Conservation (phyloP, 306 rosid genomes). For the cucumber (Cucumis sativus) region DNA sequence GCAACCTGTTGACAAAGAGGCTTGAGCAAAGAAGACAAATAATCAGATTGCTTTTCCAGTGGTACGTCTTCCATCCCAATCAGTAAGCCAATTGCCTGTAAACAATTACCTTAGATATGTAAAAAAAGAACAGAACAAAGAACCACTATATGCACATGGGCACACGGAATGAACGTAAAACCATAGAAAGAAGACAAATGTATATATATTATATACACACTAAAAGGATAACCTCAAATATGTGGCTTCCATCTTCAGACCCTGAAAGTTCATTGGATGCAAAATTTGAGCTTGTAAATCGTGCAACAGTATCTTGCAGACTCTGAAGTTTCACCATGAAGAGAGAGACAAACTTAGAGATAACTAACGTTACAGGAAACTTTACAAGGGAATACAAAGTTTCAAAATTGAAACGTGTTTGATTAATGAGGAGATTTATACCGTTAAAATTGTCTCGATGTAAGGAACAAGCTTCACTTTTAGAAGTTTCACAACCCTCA, state of each 20-base stretch:
- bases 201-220: background rate
- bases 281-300: conserved; percentile 50
- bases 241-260: conserved; percentile 94
- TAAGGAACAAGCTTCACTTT: conserved; percentile 81
- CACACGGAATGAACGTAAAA: background rate
- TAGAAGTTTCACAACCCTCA: conserved; percentile 87
- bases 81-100: conserved; percentile 88
- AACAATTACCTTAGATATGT: conserved; percentile 15
- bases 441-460: conserved; percentile 88
- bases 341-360: conserved; percentile 14
- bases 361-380: background rate
- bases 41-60: conserved; percentile 69
- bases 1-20: conserved; percentile 88
- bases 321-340: conserved; percentile 35
- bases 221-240: conserved; percentile 63
- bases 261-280: conserved; percentile 44
- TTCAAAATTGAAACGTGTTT: background rate
- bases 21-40: conserved; percentile 80
- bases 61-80: conserved; percentile 93
- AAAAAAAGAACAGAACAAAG: conserved; percentile 11
- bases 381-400: background rate
- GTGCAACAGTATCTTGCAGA: conserved; percentile 61
- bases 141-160: background rate
- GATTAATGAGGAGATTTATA: conserved; percentile 12
- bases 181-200: background rate